Conservation (phyloP, 352 stramenopile genomes). For the Globisporangium cederbergense region DNA sequence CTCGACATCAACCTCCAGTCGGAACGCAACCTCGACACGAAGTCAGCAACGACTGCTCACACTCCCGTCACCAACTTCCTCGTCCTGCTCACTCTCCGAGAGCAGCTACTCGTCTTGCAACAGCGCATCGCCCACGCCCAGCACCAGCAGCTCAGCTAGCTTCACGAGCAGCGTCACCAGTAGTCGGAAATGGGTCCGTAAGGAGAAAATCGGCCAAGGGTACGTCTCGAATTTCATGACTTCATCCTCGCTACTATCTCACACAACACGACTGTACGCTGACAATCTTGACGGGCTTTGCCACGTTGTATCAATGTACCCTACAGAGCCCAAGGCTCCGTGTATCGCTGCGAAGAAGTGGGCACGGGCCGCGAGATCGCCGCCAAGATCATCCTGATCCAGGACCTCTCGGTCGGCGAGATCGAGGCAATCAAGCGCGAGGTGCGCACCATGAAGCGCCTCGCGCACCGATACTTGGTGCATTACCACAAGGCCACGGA, state of each 20-base stretch:
- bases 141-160: constrained; percentile 1
- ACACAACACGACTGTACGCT: not conserved
- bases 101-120: constrained; percentile 20
- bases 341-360: constrained; percentile 68
- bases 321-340: constrained; percentile 50
- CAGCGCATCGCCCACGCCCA: constrained; percentile 21
- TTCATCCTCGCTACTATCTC: not conserved
- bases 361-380: constrained; percentile 50
- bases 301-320: not conserved
- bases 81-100: constrained; percentile 29
- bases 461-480: constrained; percentile 60
- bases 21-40: not conserved
- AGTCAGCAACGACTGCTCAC: constrained; percentile 7
- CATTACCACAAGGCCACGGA: constrained; percentile 60
- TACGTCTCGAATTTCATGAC: constrained; percentile 17
- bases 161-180: constrained; percentile 17
- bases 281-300: not conserved
- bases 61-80: constrained; percentile 22
- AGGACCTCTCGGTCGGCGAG: constrained; percentile 44
- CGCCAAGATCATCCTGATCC: constrained; percentile 66
- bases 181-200: constrained; percentile 45
- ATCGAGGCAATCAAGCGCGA: constrained; percentile 61
- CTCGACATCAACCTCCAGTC: not conserved
- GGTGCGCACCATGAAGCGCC: constrained; percentile 61
- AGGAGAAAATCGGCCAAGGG: constrained; percentile 81